A percentile compares a stretch with the other conserved stretches of the same genome.
Conservation (phyloP, 1,284 basidiomycete genomes). For the Ustilago sp. region DNA sequence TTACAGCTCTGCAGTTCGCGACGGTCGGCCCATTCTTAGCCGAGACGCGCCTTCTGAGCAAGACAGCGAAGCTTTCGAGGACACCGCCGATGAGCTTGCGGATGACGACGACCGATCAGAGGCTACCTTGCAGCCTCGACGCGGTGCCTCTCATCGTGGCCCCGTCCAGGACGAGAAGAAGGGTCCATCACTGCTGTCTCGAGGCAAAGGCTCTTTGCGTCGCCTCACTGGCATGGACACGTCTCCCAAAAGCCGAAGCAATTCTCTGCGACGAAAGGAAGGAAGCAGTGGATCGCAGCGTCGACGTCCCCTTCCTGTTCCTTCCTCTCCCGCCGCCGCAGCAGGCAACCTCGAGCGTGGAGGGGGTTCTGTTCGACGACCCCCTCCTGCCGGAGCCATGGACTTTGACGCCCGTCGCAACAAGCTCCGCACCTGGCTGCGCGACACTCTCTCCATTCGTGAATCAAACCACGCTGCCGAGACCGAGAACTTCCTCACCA, state of each 20-base stretch:
- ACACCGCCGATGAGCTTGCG: constrained; percentile 30
- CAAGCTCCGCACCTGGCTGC: constrained; percentile 64
- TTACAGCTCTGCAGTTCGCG: constrained; percentile 37
- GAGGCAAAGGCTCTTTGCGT: constrained; percentile 40
- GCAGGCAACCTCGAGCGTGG: constrained; percentile 8
- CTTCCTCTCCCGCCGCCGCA: background rate
- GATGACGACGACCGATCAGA: constrained; percentile 46
- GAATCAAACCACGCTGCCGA: constrained; percentile 61
- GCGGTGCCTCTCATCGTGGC: constrained; percentile 28
- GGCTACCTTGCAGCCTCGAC: constrained; percentile 34
- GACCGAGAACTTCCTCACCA: constrained; percentile 61
- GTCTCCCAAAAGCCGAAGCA: constrained; percentile 18
- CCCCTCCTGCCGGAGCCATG: constrained; percentile 35
- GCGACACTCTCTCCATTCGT: constrained; percentile 65
- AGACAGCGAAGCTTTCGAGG: constrained; percentile 40
- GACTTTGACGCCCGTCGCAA: constrained; percentile 61
- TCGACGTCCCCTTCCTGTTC: constrained; percentile 9
- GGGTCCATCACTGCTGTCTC: constrained; percentile 27
- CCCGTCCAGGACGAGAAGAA: constrained; percentile 14
- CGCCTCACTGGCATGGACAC: constrained; percentile 30
- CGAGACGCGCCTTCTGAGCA: constrained; percentile 25
- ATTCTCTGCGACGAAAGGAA: constrained; percentile 34
- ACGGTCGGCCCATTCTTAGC: constrained; percentile 38
- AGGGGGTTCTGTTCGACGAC: constrained; percentile 25
- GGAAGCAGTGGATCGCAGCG: constrained; percentile 11